Conservation (phyloP, 2,329 filamentous ascomycete species). For the Pestalotiopsis sp. region DNA sequence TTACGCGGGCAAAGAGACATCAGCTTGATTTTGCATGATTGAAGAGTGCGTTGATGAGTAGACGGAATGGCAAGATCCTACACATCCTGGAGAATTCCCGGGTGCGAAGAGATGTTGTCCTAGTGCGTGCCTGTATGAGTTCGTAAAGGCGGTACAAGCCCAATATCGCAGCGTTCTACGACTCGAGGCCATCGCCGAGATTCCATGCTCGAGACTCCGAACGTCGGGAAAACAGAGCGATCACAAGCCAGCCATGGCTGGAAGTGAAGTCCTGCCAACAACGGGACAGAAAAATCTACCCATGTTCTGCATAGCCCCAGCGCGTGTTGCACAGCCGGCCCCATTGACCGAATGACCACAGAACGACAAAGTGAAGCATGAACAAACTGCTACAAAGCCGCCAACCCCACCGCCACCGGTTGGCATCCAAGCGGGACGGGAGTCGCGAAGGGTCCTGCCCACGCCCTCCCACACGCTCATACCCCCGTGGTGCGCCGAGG, state of each 20-base stretch:
- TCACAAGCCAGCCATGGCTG: background rate
- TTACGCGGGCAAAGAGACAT: no score
- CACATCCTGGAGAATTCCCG: no score
- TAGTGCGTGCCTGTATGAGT: no score
- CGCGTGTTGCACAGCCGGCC: constrained; percentile 15
- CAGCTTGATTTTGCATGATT: no score
- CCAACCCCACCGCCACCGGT: constrained; percentile 35
- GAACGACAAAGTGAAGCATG: constrained; percentile 35
- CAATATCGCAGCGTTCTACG: no score
- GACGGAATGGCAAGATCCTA: no score
- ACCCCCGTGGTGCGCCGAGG: constrained; percentile 43
- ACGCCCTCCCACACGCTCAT: constrained; percentile 13
- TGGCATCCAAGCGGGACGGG: constrained; percentile 13
- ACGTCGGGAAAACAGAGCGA: no score
- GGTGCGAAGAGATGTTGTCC: no score
- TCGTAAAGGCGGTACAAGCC: no score
- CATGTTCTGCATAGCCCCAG: background rate
- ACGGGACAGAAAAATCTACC: background rate
- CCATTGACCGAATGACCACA: constrained; percentile 33
- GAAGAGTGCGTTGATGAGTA: no score
- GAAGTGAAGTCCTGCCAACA: background rate
- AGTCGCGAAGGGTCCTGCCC: constrained; percentile 17
- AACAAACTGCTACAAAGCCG: constrained; percentile 34
- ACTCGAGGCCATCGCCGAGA: no score
- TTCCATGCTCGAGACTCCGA: no score